Evolutionary conservation across 352 stramenopile species (phyloP).

Genomic region (Globisporangium nodosum): DNA sequence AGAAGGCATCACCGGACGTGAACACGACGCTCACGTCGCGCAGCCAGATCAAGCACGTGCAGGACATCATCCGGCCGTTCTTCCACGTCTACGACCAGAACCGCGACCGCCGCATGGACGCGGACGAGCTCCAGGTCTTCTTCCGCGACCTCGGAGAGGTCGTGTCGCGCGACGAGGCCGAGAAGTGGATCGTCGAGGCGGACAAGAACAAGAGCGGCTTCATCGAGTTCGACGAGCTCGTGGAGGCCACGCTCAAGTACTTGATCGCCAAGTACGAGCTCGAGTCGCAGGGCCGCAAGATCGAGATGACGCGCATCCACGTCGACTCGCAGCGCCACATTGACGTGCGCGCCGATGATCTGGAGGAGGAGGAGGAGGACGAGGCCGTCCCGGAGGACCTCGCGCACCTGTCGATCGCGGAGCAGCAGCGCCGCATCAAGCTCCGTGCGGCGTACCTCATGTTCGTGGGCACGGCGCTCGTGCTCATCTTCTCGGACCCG

Average conservation of each 20-base stretch:
- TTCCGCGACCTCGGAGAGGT: conserved; percentile 93
- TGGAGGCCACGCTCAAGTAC: conserved; percentile 83
- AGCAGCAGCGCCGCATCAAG: conserved; percentile 96
- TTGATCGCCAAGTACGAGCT: conserved; percentile 76
- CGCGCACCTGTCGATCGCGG: conserved; percentile 88
- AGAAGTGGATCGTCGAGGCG: conserved; percentile 82
- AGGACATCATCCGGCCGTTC: conserved; percentile 90
- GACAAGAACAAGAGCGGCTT: conserved; percentile 89
- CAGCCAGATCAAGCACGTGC: conserved; percentile 71
- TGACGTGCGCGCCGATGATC: conserved; percentile 38
- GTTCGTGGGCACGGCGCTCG: conserved; percentile 90
- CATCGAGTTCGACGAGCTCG: conserved; percentile 95
- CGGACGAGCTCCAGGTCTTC: conserved; percentile 89
- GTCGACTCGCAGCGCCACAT: conserved; percentile 45
- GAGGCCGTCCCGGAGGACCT: conserved; percentile 95
- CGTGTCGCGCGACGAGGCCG: conserved; percentile 70
- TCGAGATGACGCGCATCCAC: conserved; percentile 44
- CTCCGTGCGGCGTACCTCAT: conserved; percentile 92
- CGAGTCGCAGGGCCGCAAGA: conserved; percentile 36
- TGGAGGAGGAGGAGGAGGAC: conserved; percentile 88
- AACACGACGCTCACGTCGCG: conserved; percentile 49
- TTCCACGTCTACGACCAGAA: conserved; percentile 94
- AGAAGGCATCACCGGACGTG: conserved; percentile 26
- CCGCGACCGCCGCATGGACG: conserved; percentile 84
- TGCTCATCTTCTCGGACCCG: conserved; percentile 96